Base-by-base conservation (phyloP, 331 rosid genomes). In the Cydonia oblonga region DNA sequence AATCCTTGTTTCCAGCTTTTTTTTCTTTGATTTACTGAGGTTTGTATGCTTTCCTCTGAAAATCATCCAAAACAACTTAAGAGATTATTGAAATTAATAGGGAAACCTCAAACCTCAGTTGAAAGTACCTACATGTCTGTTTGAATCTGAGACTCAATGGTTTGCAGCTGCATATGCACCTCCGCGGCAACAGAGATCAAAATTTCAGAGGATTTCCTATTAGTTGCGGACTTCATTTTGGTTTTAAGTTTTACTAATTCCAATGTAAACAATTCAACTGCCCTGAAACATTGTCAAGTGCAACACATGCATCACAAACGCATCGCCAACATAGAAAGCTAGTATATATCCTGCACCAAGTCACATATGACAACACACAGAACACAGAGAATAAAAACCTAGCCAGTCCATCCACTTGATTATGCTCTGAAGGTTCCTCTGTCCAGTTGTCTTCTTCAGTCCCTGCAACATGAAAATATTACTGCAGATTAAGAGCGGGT, bases 151-250 rank as follows among this genome's bases (percentile, higher is more conserved):
- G 90, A 85, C 84, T 87, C 90, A 28, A 78, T 93, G 81, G 84
- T 83, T 89, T 95, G 90, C 82, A 89, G 81, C 84, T 84, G 96
- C 84, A 84, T 38, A 61, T 87, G 85, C 74, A 90, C 83, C 69
- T 82, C 90, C 75, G 81, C 87, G 28, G 88, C 86, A 80, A 78
- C 90, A 70, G 96, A 89, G 71, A 66, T 76, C 84, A 95, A 49
- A 81, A 95, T 85, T 87, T 83, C 93, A 11, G 96, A 87, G 66
- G 93, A 85, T 79, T 84, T 91, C 80, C 79, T 82, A 62, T 79
- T 80, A 25, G 93, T 77, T 78, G 75, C 81, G 3, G 80, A 84
- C 76, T 81, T 86, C 68, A 91, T 85, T 88, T 88, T 95, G 85
- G 75, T 81, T 82, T 90, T 88, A 56, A 91, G 71, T 74, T 88